Evolutionary conservation across 257 asterid species (phyloP), one percentile per base, ranked within the genome.

Genomic region (Lycium ferocissimum): DNA sequence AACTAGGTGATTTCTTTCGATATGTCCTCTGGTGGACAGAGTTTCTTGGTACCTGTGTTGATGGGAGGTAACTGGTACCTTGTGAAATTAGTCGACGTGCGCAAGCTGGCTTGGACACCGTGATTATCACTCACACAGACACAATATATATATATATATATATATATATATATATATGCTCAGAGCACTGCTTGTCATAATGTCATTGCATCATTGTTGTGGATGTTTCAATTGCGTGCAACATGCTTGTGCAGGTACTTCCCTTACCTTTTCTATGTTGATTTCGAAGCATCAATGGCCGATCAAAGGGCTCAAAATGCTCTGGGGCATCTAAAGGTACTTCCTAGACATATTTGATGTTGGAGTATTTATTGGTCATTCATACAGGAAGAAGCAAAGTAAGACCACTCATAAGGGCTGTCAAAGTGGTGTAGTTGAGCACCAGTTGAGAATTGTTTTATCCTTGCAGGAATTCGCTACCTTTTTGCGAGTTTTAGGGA

Each of bases 271-370:
- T 97, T 97, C 91, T 97, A 95, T 84, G 96, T 97, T 72, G 99
- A 97, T 91, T 97, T 97, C 85, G 99, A 97, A 91, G 98, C 99
- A 86, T 97, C 99, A 85, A 97, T 95, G 98, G 99, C 99, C 45
- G 99, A 97, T 80, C 95, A 93, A 91, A 94, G 93, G 86, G 96
- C 99, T 87, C 99, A 97, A 91, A 94, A 97, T 92, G 99, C 99
- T 86, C 96, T 97, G 82, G 91, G 93, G 37, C 95, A 97, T 91
- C 91, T 95, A 56, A 91, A 97, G 97, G 99, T 95, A 79, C 57
- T 47, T 80, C 82, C 73, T 85, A 45, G 85, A 53, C 67, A 35
- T 37, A 17, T 51, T 11, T 69, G 53, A 66, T 83, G 43, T 53
- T 69, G 22, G 5, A 49, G 35, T 10, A 51, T 71, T 51, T 65